Percentiles rank a stretch among this genome's conserved stretches.
Evolutionary conservation across 257 asterid genomes (phyloP).

Genomic region (Lycium barbarum): DNA sequence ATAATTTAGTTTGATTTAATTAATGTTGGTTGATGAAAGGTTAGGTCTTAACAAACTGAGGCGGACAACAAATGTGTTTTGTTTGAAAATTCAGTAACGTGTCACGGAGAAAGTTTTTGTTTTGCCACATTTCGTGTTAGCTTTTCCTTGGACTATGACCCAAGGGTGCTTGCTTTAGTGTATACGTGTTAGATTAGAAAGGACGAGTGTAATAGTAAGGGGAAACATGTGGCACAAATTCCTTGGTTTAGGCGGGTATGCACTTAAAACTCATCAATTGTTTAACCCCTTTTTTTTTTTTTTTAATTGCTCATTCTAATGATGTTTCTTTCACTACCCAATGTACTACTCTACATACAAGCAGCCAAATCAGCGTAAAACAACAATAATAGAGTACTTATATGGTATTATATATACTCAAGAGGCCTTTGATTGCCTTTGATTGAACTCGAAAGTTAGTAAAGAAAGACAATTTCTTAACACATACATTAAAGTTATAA

Average conservation of each 20-base stretch:
- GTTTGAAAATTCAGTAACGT: neutral
- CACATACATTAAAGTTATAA: too few species aligned
- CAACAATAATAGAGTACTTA: too few species aligned
- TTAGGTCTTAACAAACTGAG: neutral
- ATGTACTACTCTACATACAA: too few species aligned
- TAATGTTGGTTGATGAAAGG: neutral
- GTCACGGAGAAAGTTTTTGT: neutral
- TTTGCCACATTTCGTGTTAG: slow-evolving; percentile 24
- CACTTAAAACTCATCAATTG: slow-evolving; percentile 7
- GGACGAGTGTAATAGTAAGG: slow-evolving; percentile 47
- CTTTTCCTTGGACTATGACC: slow-evolving; percentile 37
- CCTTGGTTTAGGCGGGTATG: slow-evolving; percentile 35
- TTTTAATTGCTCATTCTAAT: too few species aligned
- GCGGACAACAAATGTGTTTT: neutral
- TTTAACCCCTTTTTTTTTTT: too few species aligned
- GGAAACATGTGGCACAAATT: slow-evolving; percentile 45
- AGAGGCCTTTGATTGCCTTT: too few species aligned
- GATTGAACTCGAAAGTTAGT: too few species aligned
- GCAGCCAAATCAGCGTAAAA: too few species aligned
- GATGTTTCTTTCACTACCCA: too few species aligned
- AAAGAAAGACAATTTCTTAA: too few species aligned
- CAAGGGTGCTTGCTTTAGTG: slow-evolving; percentile 18
- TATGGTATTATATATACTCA: too few species aligned
- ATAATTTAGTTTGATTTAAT: neutral
- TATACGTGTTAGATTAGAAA: slow-evolving; percentile 50